Evolutionary conservation across 805 yeast genomes (phyloP), one percentile per base, ranked within the genome.

Genomic region (Kodamaea laetipori): DNA sequence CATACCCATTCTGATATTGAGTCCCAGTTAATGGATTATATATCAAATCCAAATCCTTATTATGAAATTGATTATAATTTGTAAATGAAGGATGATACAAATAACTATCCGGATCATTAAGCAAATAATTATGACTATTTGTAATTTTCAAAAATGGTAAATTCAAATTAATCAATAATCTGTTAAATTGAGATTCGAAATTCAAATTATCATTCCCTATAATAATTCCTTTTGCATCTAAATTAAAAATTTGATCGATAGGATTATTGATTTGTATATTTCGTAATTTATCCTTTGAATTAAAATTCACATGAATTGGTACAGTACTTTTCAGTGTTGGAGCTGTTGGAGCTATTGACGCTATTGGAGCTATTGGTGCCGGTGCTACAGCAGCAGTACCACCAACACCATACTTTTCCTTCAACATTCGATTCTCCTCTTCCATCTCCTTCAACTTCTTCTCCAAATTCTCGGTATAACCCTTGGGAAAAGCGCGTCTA

Each of bases 401-500:
- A n/a, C 33, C 24, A 15, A 31, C 37, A 9, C 37, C 45, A 19
- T 17, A 35, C 30, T 69, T 72, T 3, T 64, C 45, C 37, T 67
- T 57, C 33, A 78, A 57, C 39, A 58, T 58, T 30, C 70, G 64
- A 44, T 77, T 67, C 46, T 78, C 83, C 35, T 77, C 76, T 56
- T 85, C 90, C 43, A 85, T 64, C 25, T 74, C 74, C 25, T 79
- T 73, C 35, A 86, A 67, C 52, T 78, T 80, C 43, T 71, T 73
- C 55, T 86, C 95, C 51, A 86, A 64, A 53, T 80, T 81, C 62
- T 84, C 88, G 0, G 95, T 86, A 56, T 86, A 86, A 0, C 94
- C 92, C 54, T 82, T 82, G 2, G 94, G 92, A 48, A 85, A 84
- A 1, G 90, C 86, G 47, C 89, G 71, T 61, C 95, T 71, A 0